phyloP scores from a whole-genome alignment of 371 early-diverging fungal genomes.

The Syncephalastrum monosporum region DNA sequence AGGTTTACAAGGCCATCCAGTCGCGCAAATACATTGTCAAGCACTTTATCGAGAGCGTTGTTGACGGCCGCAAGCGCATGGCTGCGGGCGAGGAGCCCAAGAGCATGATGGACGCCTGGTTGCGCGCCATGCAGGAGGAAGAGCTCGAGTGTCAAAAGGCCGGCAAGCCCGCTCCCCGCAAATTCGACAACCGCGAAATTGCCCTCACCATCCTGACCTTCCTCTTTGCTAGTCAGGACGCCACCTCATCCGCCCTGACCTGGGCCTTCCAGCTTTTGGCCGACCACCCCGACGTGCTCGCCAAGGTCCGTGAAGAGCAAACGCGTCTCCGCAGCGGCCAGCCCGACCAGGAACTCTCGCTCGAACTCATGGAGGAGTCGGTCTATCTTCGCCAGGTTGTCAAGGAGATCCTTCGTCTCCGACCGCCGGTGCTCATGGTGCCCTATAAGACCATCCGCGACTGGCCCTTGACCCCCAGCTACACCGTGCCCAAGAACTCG shows the following conservation, averaged over 20 bases:
- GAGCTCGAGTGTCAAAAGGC: conserved; percentile 32
- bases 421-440: conserved; percentile 54
- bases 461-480: conserved; percentile 40
- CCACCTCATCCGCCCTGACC: conserved; percentile 52
- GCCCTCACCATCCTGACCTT: conserved; percentile 51
- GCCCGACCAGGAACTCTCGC: conserved; percentile 24
- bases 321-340: conserved; percentile 31
- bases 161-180: conserved; percentile 43
- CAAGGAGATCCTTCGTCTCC: conserved; percentile 49
- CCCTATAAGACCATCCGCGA: conserved; percentile 50
- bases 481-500: conserved; percentile 44
- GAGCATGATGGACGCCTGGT: conserved; percentile 54
- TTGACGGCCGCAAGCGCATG: conserved; percentile 43
- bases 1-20: conserved; percentile 53
- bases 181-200: conserved; percentile 47
- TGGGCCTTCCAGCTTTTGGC: conserved; percentile 54
- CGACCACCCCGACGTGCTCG: conserved; percentile 50
- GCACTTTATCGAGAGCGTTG: conserved; percentile 43
- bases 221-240: conserved; percentile 54
- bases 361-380: conserved; percentile 45
- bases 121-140: conserved; percentile 38
- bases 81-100: conserved; percentile 32
- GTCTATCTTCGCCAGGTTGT: conserved; percentile 47
- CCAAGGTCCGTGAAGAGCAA: conserved; percentile 45
- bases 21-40: conserved; percentile 54